phyloP scores from a whole-genome alignment of 805 yeast species.

The Candida krabiensis region DNA sequence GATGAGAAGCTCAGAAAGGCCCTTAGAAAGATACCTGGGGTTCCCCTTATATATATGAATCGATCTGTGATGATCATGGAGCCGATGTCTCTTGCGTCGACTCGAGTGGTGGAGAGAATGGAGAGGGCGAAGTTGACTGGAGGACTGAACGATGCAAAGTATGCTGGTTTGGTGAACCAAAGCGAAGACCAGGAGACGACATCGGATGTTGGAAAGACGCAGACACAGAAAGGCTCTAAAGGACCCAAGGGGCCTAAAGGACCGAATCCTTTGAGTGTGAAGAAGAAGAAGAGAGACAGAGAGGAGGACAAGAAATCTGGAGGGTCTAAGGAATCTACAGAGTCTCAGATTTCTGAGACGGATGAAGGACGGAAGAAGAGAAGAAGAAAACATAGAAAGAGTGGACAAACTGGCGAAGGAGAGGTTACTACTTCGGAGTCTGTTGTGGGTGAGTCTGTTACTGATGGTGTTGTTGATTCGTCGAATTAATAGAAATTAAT shows the following conservation, averaged over 20 bases:
- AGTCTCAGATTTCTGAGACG: conserved; percentile 10
- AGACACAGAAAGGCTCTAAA: conserved; percentile 25
- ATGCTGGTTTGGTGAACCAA: conserved; percentile 41
- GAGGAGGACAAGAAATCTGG: conserved; percentile 13
- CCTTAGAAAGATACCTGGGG: conserved; percentile 80
- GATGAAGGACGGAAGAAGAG: conserved; percentile 15
- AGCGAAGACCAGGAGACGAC: conserved; percentile 19
- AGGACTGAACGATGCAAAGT: conserved; percentile 71
- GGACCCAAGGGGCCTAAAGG: conserved; percentile 69
- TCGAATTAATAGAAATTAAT: too few species aligned
- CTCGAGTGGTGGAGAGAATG: conserved; percentile 42
- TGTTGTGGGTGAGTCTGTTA: too few species aligned
- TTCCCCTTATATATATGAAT: conserved; percentile 83
- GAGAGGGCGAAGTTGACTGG: conserved; percentile 70
- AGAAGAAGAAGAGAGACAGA: conserved; percentile 58
- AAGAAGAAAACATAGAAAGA: conserved; percentile 23
- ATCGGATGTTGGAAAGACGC: too few species aligned
- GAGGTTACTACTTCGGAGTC: too few species aligned
- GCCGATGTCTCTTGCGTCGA: conserved; percentile 77
- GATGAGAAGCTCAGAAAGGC: conserved; percentile 65
- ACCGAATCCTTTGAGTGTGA: conserved; percentile 89
- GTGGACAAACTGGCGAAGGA: not conserved
- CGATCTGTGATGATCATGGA: conserved; percentile 96
- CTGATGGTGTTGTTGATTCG: too few species aligned
- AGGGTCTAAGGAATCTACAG: too few species aligned